Base-by-base conservation (phyloP, 176 grass and related monocot genomes). In the Dactylis glomerata region DNA sequence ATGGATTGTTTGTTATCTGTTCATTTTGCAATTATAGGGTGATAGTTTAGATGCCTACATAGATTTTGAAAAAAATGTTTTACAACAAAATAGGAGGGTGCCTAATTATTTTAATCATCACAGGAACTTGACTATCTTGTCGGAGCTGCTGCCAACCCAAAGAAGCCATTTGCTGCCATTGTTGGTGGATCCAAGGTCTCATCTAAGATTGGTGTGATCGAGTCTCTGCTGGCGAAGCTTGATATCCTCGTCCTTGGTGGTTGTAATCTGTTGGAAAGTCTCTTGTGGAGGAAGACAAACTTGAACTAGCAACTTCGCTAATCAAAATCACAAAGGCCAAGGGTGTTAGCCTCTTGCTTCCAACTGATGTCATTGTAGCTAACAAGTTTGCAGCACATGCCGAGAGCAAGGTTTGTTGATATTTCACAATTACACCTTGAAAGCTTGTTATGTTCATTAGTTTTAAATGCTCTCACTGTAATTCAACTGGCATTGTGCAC, bases 111-210 rank as follows among this genome's bases (percentile, higher is more conserved):
- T 16, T 11, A 7, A 50, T 83, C 40, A 26, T 50, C 0, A 5
- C 72, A 98, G 93, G 96, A 98, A 90, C 90, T 98, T 79, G 96
- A 98, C 83, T 98, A 98, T 46, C 91, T 98, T 76, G 93, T 98
- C 11, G 96, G 96, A 90, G 96, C 96, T 58, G 91, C 95, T 49
- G 79, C 91, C 71, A 95, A 93, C 68, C 96, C 93, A 34, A 98
- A 92, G 85, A 95, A 91, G 62, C 96, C 96, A 26, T 98, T 98
- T 77, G 96, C 91, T 16, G 96, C 96, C 83, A 98, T 95, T 38
- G 89, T 98, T 85, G 96, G 96, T 88, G 96, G 96, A 73, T 98
- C 96, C 33, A 98, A 98, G 89, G 96, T 98, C 76, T 98, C 96
- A 34, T 81, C 85, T 56, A 98, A 98, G 89, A 98, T 98, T 51